Evolutionary conservation across 1,284 basidiomycete genomes (phyloP).

Genomic region (Tremellales sp.): DNA sequence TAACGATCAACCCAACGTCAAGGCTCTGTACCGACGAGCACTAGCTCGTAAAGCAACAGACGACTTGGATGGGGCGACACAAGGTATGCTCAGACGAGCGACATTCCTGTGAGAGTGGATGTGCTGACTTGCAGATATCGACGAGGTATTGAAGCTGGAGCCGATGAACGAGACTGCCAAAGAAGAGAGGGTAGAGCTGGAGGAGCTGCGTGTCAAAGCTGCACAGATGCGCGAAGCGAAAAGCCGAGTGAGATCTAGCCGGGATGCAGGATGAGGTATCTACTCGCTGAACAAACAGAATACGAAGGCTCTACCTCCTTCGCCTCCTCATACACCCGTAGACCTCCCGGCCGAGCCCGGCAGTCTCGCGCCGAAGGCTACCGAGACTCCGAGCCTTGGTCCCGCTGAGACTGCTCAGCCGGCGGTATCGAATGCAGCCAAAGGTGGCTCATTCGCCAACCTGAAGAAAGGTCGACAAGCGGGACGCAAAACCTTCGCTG

Average conservation of each 20-base stretch:
- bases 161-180: conserved; percentile 27
- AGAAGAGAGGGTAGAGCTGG: conserved; percentile 32
- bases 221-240: not conserved
- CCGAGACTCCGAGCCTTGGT: not conserved
- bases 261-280: not conserved
- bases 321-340: conserved; percentile 1
- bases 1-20: conserved; percentile 32
- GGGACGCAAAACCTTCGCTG: not conserved
- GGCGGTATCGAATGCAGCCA: no score
- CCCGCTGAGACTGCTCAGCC: not conserved
- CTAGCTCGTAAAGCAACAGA: conserved; percentile 36
- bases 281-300: not conserved
- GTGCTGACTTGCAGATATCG: conserved; percentile 21
- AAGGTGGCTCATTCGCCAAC: not conserved
- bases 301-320: conserved; percentile 2
- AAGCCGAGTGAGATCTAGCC: not conserved
- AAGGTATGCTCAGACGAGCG: conserved; percentile 15
- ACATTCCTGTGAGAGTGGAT: not conserved
- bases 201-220: conserved; percentile 3
- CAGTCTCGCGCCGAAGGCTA: not conserved
- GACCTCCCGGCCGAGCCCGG: not conserved
- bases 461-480: not conserved
- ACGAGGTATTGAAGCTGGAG: conserved; percentile 24
- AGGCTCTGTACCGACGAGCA: conserved; percentile 43
- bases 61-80: conserved; percentile 22